Percentiles rank a stretch among this genome's conserved stretches.
phyloP scores from a whole-genome alignment of 192 early-diverging fungal species.

The Funneliformis geosporum region DNA sequence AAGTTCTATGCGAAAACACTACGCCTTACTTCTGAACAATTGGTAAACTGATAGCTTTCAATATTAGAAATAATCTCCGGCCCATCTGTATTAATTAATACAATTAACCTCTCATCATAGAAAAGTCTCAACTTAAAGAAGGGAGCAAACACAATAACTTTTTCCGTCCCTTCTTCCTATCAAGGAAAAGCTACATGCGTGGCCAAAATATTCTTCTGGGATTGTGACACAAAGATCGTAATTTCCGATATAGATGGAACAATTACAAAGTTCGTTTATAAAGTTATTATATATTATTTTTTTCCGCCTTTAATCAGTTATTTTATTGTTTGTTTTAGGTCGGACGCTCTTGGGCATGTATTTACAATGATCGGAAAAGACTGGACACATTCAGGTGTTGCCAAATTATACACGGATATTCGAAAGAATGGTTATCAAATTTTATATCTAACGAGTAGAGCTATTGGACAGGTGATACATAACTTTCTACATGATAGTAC shows the following conservation, averaged over 20 bases:
- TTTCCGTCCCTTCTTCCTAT: constrained; percentile 77
- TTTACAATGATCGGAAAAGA: constrained; percentile 97
- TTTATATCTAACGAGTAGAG: constrained; percentile 90
- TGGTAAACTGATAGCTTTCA: constrained; percentile 43
- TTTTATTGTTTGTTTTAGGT: constrained; percentile 34
- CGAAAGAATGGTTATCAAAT: constrained; percentile 92
- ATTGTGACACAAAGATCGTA: constrained; percentile 80
- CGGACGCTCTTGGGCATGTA: constrained; percentile 93
- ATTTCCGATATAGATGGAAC: constrained; percentile 99
- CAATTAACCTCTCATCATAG: constrained; percentile 15
- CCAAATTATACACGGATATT: constrained; percentile 95
- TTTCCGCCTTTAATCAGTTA: not conserved
- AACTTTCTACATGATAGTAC: not conserved
- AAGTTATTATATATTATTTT: not conserved
- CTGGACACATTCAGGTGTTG: constrained; percentile 97
- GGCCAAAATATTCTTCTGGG: constrained; percentile 89
- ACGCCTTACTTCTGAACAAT: constrained; percentile 88
- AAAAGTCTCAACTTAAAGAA: constrained; percentile 74
- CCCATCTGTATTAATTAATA: not conserved
- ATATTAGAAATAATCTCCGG: not conserved
- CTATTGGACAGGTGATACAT: constrained; percentile 82
- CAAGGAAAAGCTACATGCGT: constrained; percentile 78
- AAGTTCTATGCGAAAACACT: constrained; percentile 84
- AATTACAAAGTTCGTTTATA: constrained; percentile 78
- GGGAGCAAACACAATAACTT: constrained; percentile 89